phyloP scores from a whole-genome alignment of 2,329 filamentous ascomycete genomes.

The Monosporascus sp. region DNA sequence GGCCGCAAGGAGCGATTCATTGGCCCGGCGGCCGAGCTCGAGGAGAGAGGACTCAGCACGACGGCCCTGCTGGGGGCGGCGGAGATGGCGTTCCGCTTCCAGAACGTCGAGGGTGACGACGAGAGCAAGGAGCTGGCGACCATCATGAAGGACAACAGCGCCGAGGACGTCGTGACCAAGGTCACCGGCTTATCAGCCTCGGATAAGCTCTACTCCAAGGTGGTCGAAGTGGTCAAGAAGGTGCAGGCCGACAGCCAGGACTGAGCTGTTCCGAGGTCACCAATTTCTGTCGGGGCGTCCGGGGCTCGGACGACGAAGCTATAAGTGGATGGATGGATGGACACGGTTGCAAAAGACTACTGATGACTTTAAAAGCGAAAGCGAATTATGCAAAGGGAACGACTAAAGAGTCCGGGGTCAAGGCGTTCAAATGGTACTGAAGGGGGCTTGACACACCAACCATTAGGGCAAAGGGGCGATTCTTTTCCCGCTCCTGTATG shows the following conservation, averaged over 20 bases:
- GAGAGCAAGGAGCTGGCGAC: conserved; percentile 82
- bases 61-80: conserved; percentile 72
- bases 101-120: conserved; percentile 86
- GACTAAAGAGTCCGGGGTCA: neutral
- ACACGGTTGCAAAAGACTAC: neutral
- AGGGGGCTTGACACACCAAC: neutral
- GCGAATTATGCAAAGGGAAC: neutral
- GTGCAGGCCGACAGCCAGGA: conserved; percentile 64
- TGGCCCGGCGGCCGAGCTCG: conserved; percentile 82
- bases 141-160: conserved; percentile 69
- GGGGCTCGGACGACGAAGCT: neutral
- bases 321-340: neutral
- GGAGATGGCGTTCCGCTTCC: conserved; percentile 92
- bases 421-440: neutral
- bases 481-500: neutral
- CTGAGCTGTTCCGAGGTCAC: conserved; percentile 25
- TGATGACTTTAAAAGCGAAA: neutral
- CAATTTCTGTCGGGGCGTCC: neutral
- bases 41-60: conserved; percentile 70
- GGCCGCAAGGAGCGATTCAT: conserved; percentile 94
- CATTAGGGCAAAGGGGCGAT: neutral
- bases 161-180: conserved; percentile 71
- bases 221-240: conserved; percentile 74
- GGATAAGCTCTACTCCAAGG: conserved; percentile 72
- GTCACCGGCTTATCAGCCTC: conserved; percentile 73